Evolutionary conservation across 139 green algal genomes (phyloP).

Genomic region (Astrephomene gubernaculifera): DNA sequence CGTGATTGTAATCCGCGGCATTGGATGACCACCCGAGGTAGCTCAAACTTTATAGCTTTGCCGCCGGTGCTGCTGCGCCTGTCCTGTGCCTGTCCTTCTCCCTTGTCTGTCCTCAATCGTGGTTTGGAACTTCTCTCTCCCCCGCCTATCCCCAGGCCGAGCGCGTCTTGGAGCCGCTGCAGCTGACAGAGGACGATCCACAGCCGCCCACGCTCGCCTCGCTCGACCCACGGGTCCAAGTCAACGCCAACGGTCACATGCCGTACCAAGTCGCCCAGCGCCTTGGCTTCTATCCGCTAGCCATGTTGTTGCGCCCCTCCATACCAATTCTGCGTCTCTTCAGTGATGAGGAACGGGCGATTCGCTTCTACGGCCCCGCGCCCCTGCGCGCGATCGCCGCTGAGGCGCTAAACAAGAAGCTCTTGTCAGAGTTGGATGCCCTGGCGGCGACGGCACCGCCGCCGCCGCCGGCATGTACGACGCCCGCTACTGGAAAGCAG

Average conservation of each 20-base stretch:
- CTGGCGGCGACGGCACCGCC: not conserved
- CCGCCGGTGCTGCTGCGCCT: too few species aligned
- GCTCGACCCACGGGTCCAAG: conserved; percentile 43
- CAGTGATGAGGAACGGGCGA: conserved; percentile 42
- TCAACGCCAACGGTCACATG: conserved; percentile 42
- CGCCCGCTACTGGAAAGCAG: too few species aligned
- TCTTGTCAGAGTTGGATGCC: conserved; percentile 32
- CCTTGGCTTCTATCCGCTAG: conserved; percentile 44
- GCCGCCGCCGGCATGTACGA: not conserved
- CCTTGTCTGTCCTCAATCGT: too few species aligned
- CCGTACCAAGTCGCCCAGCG: conserved; percentile 51
- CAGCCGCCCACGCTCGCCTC: conserved; percentile 9
- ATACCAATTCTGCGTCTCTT: conserved; percentile 54
- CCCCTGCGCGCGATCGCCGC: conserved; percentile 34
- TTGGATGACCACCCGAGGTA: too few species aligned
- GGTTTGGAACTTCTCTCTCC: too few species aligned
- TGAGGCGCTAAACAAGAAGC: conserved; percentile 52
- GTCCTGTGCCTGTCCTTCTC: too few species aligned
- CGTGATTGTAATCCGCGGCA: too few species aligned
- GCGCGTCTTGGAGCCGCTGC: conserved; percentile 48
- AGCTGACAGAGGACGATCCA: conserved; percentile 12
- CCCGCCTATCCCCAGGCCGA: conserved; percentile 10
- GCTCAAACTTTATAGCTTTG: too few species aligned
- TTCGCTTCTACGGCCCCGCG: conserved; percentile 47
- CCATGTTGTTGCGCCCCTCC: conserved; percentile 49